Conservation (phyloP, 139 green algal species). For the Spirogloea muscicola region DNA sequence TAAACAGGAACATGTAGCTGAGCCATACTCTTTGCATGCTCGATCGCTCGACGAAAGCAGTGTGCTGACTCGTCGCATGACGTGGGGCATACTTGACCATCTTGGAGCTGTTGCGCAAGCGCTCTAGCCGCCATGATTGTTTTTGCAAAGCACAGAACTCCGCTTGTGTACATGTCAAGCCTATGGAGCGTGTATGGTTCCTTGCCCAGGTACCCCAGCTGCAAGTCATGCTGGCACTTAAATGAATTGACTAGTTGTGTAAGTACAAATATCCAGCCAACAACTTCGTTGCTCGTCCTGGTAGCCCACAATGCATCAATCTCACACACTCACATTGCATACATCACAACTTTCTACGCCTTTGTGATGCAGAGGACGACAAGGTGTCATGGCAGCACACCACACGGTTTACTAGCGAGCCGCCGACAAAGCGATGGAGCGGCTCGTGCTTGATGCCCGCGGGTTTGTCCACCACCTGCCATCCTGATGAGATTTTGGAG, state of each 20-base stretch:
- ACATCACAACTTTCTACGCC: no score
- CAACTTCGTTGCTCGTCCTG: no score
- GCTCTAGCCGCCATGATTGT: background rate
- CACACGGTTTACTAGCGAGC: conserved; percentile 20
- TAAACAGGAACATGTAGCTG: background rate
- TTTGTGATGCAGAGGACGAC: no score
- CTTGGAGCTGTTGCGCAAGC: background rate
- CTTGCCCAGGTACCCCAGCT: conserved; percentile 17
- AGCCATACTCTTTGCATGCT: background rate
- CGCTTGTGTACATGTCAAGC: conserved; percentile 37
- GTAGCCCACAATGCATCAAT: no score
- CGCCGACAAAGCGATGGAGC: conserved; percentile 27
- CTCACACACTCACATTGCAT: no score
- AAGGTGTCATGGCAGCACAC: no score
- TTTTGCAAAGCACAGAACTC: conserved; percentile 35
- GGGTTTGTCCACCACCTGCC: no score
- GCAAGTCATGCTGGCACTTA: background rate
- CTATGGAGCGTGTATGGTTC: conserved; percentile 32
- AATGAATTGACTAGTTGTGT: no score
- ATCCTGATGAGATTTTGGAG: no score
- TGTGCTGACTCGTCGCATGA: no score
- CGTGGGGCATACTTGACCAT: background rate
- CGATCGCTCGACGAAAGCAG: no score
- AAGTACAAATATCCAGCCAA: no score
- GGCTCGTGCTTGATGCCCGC: conserved; percentile 20